These are phyloP conservation scores for Pelargonium cotyledonis DNA, from an alignment of 441 rosid species.

Conservation along the genomic window DNA sequence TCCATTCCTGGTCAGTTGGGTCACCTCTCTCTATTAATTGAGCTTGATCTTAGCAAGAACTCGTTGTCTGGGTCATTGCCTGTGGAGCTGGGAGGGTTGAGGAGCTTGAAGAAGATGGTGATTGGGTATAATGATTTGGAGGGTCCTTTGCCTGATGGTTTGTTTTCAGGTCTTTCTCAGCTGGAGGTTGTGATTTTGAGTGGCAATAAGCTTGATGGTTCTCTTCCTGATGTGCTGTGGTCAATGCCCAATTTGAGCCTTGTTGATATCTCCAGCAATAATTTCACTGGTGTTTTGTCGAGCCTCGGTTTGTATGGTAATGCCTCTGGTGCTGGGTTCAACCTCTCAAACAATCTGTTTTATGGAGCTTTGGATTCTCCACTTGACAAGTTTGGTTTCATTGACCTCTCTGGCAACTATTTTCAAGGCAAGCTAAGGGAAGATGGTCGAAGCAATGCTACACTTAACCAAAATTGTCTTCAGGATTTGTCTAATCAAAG, in stretches of 20 bases:
- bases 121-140: slow-evolving; percentile 49
- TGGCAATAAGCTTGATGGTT: slow-evolving; percentile 50
- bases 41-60: slow-evolving; percentile 83
- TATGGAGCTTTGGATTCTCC: slow-evolving; percentile 54
- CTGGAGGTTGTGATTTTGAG: slow-evolving; percentile 48
- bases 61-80: slow-evolving; percentile 68
- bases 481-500: slow-evolving; percentile 52
- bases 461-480: slow-evolving; percentile 66
- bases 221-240: slow-evolving; percentile 47
- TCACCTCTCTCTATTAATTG: slow-evolving; percentile 46
- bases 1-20: slow-evolving; percentile 64
- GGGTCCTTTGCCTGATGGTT: slow-evolving; percentile 41
- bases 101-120: slow-evolving; percentile 48
- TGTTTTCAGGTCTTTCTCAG: slow-evolving; percentile 41
- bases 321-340: slow-evolving; percentile 33
- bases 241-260: slow-evolving; percentile 45
- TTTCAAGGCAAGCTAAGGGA: slow-evolving; percentile 70
- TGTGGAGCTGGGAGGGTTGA: slow-evolving; percentile 46
- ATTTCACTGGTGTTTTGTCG: slow-evolving; percentile 65
- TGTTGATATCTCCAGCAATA: slow-evolving; percentile 70
- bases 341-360: slow-evolving; percentile 65
- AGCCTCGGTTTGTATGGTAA: slow-evolving; percentile 31
- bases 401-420: slow-evolving; percentile 70
- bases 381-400: slow-evolving; percentile 36
- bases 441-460: slow-evolving; percentile 35